Evolutionary conservation across 495 filamentous ascomycete genomes (phyloP), one percentile per base, ranked within the genome.

Genomic region (Xylaria cubensis): DNA sequence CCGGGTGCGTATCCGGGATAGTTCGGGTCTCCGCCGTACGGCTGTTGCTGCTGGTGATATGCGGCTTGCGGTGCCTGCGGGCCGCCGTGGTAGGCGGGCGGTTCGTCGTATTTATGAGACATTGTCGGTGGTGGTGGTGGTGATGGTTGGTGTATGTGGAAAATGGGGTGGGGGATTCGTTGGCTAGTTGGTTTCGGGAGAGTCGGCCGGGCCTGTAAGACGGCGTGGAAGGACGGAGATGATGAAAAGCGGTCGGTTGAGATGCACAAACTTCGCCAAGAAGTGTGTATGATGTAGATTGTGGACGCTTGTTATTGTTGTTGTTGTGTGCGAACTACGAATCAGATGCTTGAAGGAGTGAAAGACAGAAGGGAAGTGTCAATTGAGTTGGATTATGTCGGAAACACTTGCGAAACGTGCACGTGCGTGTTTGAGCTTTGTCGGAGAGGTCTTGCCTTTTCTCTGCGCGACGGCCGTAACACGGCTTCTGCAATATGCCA

Each of bases 81-180:
- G 19, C 58, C 74, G 61, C 36, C 56, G 69, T 65, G 44, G 79
- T 85, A 85, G 12, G 82, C 79, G n/a, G 83, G 83, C 36, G 83
- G 83, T 6, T 80, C 72, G 71, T 84, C 82, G 73, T 73, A 63
- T 77, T 85, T 84, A 50, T 80, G 69, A 62, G 80, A 77, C 82
- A 84, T 85, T 50, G n/a, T 50, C 32, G 55, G 6, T 59, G 29
- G 29, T 32, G 53, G 53, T 61, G 8, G 26, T 29, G 26, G 26
- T 29, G 26, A 2, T 29, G 26, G 26, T 29, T 29, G 26, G 26
- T n/a, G n/a, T 10, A 13, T 34, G 26, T 15, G 29, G 34, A 12
- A 62, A 8, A 62, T 41, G 58, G n/a, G 17, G 42, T 21, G 26
- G 42, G 61, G n/a, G 32, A 9, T 2, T 39, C 6, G 56, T 17